These are phyloP conservation scores for Trypanosoma avium DNA, from an alignment of 208 protist species.

Conservation along the genomic window DNA sequence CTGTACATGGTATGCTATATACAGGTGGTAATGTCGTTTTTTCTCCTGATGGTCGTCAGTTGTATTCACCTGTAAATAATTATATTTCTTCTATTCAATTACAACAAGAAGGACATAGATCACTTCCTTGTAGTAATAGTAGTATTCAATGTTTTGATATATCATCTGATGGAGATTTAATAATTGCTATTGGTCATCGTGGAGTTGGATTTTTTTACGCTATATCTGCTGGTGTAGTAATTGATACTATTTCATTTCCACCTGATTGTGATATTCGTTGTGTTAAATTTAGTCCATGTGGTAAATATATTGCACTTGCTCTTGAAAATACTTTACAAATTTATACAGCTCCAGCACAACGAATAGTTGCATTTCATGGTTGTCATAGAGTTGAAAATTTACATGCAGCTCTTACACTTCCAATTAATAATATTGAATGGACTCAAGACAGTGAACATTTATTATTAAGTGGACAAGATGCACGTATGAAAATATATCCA, in stretches of 20 bases:
- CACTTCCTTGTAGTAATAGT: constrained; percentile 87
- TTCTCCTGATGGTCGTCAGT: constrained; percentile 70
- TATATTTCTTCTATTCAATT: constrained; percentile 82
- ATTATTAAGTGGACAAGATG: constrained; percentile 84
- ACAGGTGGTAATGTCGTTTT: constrained; percentile 90
- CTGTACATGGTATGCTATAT: constrained; percentile 93
- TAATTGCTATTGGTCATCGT: constrained; percentile 72
- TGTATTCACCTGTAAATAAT: constrained; percentile 90
- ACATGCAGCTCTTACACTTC: constrained; percentile 75
- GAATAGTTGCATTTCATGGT: constrained; percentile 81
- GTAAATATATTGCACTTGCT: constrained; percentile 84
- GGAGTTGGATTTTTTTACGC: constrained; percentile 90
- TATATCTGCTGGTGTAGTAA: constrained; percentile 77
- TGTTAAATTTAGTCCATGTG: constrained; percentile 87
- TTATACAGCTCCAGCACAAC: constrained; percentile 80
- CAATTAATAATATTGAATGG: constrained; percentile 84
- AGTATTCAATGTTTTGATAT: constrained; percentile 89
- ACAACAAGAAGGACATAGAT: constrained; percentile 71
- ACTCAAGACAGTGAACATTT: constrained; percentile 81
- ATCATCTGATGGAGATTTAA: constrained; percentile 80
- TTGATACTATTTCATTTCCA: constrained; percentile 89
- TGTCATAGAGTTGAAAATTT: constrained; percentile 89
- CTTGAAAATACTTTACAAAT: constrained; percentile 88
- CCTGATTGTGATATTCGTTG: constrained; percentile 59
- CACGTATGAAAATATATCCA: constrained; percentile 88